Base-by-base conservation (phyloP, 768 basidiomycete species). In the Cubamyces sp. region DNA sequence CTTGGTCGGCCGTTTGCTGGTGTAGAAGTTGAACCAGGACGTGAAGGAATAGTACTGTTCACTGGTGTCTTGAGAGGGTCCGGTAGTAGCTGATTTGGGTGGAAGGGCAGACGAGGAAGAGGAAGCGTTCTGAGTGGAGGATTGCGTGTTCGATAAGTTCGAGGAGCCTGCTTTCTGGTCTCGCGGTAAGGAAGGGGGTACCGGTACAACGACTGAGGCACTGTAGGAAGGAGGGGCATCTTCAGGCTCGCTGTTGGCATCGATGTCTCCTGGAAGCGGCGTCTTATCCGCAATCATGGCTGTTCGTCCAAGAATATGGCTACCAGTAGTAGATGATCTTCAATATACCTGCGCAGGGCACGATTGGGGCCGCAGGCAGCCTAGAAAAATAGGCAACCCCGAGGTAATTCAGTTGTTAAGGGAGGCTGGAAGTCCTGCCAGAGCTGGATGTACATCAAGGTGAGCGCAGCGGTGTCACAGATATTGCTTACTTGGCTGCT, bases 151-250 rank as follows among this genome's bases (percentile, higher is more conserved):
- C 7, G 51, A 34, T 5, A 12, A 4, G 9, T 30, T 16, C 14
- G 58, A 46, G 6, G 43, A 4, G 5, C 28, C 57, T 3, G 54
- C 23, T 30, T 63, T 64, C 55, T 61, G 59, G 50, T 30, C 46
- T 50, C 53, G 59, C 12, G 52, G 58, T 15, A 48, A 15, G 3
- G 57, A 43, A 7, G 40, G 58, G 9, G 54, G 56, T 9, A 53
- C 34, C 46, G 54, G 56, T 9, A 53, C 34, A 50, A 26, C 39
- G 25, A 42, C 50, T 14, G 53, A 54, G 34, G 62, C 62, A 47
- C 69, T 65, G 58, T 71, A 71, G 18, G 70, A 67, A 5, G 70
- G 70, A 23, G 70, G 70, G 5, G 71, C 69, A 16, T 72, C 71
- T n/a, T 62, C 48, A 11, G 26, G 48, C 9, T 19, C 46, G 18